Evolutionary conservation across 2,329 filamentous ascomycete genomes (phyloP).

Genomic region (Davidsoniella eucalypti): DNA sequence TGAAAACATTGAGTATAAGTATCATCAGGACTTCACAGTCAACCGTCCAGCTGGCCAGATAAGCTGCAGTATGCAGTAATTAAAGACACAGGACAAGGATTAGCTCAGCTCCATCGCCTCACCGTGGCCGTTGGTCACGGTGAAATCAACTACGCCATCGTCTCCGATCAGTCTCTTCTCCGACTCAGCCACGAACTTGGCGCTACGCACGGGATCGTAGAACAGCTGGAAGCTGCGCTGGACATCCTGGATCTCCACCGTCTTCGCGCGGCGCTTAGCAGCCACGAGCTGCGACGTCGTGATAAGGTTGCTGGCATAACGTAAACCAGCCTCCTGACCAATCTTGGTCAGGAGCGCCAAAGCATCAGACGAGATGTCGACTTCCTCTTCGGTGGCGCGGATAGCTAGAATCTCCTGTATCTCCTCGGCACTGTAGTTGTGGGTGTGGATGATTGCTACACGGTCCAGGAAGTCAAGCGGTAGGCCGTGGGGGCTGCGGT

Average conservation of each 20-base stretch:
- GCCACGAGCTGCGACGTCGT: conserved; percentile 79
- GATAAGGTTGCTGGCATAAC: conserved; percentile 97
- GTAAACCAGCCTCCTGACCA: conserved; percentile 74
- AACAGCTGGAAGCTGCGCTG: conserved; percentile 89
- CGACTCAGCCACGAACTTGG: conserved; percentile 77
- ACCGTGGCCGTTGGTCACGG: conserved; percentile 36
- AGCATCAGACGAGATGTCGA: conserved; percentile 79
- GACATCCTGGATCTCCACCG: conserved; percentile 75
- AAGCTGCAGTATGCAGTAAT: conserved; percentile 1
- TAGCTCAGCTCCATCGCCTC: conserved; percentile 32
- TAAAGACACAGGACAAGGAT: conserved; percentile 4
- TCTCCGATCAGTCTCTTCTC: conserved; percentile 90
- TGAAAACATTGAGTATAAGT: conserved; percentile 4
- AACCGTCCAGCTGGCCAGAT: background rate
- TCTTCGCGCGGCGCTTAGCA: conserved; percentile 69
- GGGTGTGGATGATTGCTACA: conserved; percentile 90
- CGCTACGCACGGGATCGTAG: conserved; percentile 75
- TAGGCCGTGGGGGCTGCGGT: conserved; percentile 81
- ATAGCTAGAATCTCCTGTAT: conserved; percentile 87
- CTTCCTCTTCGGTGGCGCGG: conserved; percentile 86
- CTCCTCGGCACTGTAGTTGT: conserved; percentile 66
- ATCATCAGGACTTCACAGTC: background rate
- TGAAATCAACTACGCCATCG: conserved; percentile 61
- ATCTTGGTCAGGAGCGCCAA: conserved; percentile 91
- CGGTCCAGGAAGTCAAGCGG: conserved; percentile 93